Evolutionary conservation across 108 stramenopile genomes (phyloP), one percentile per base, ranked within the genome.

Genomic region (Fragilariopsis cylindrus): DNA sequence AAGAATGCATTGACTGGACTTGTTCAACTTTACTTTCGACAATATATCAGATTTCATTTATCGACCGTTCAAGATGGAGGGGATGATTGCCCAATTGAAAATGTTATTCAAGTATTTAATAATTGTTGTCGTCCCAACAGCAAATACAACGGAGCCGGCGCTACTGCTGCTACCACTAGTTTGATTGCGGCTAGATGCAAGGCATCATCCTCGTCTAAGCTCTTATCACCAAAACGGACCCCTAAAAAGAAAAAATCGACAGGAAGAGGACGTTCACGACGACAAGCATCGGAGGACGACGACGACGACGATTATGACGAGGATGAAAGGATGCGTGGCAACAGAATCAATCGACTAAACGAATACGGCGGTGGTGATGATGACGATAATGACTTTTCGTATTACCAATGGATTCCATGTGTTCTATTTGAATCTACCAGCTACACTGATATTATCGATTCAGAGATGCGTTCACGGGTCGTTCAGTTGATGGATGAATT

Each of bases 1-100:
- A 82, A 82, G 64, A 82, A 93, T 77, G 88, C 92, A 13, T 70
- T 91, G 60, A 92, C 92, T 4, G 94, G 92, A 30, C 74, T 92
- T 47, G 89, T 86, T 40, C 82, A 90, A 64, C 84, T 88, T 40
- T 91, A 92, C 81, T 80, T 87, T 62, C 72, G 62, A 56, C 87
- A 92, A 54, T 91, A 83, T 69, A 71, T 87, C 8, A 18, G 40
- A 13, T 65, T 60, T n/a, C 88, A 85, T 52, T 70, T 94, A 56
- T 48, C 49, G 39, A 57, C 81, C 41, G 81, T 93, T 15, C 71
- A 89, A 48, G 76, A 74, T 18, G 87, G 84, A 19, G 89, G 89
- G 48, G 92, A 94, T 43, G 86, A 94, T 72, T 87, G 83, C 41
- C 73, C 80, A 48, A 85, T 90, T 69, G 89, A 82, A 41, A 88